These are phyloP conservation scores for Rhizophora apiculata DNA, from an alignment of 345 rosid species.

Conservation along the genomic window DNA sequence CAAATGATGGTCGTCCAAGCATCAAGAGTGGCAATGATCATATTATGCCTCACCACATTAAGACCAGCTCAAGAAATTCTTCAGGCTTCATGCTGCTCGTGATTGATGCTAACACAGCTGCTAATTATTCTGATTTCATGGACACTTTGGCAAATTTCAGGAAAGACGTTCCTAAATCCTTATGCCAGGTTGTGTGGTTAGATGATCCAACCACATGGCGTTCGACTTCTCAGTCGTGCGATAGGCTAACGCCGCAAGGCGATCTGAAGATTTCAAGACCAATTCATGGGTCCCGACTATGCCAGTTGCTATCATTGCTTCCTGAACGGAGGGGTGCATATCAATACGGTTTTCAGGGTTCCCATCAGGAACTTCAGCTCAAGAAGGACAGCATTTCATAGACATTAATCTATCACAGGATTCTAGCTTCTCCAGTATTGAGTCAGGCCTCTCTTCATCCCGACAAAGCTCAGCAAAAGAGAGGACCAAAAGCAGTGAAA, in stretches of 20 bases:
- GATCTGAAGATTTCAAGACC: constrained; percentile 23
- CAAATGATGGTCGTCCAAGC: constrained; percentile 7
- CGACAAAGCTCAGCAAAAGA: not conserved
- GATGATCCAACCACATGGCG: constrained; percentile 12
- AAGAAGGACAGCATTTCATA: not conserved
- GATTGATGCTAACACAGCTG: constrained; percentile 23
- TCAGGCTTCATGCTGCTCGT: constrained; percentile 22
- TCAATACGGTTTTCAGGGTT: not conserved
- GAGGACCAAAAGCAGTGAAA: not conserved
- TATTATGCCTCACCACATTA: constrained; percentile 7
- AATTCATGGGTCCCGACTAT: constrained; percentile 33
- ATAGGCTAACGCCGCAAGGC: not conserved
- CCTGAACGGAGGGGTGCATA: constrained; percentile 13
- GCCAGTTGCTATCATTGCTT: constrained; percentile 25
- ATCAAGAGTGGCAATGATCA: constrained; percentile 18
- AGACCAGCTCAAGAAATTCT: constrained; percentile 14
- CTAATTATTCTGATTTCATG: constrained; percentile 5
- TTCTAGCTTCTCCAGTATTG: not conserved
- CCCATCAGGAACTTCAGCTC: not conserved
- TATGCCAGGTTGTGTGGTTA: constrained; percentile 33
- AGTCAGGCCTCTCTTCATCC: not conserved
- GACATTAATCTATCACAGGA: not conserved
- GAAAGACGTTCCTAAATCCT: constrained; percentile 14
- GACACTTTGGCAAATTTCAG: constrained; percentile 13
- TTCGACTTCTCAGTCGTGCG: not conserved